Evolutionary conservation across 805 yeast species (phyloP), one percentile per base, ranked within the genome.

Genomic region (Wickerhamomyces ciferrii): DNA sequence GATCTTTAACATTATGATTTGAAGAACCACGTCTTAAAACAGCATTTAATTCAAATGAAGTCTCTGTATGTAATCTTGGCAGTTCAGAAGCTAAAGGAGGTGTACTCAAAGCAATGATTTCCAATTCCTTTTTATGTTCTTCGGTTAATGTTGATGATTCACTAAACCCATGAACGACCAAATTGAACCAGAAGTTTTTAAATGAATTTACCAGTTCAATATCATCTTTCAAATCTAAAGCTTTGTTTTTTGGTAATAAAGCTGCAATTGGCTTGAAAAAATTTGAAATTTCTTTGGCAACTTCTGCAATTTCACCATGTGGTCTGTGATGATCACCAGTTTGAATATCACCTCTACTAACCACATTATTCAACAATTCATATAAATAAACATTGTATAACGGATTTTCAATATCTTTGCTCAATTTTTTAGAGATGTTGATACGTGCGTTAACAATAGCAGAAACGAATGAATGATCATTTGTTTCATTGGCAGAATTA

Each of bases 181-280:
- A 72, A 59, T 92, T 94, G 63, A 88, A 89, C 99, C 99, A 94
- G 39, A 89, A 81, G 63, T 94, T 86, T 59, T 95, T 77, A 70
- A 92, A 88, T 48, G 83, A 69, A 41, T 76, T 73, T 42, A 80
- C 68, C 2, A 68, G 69, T 36, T 78, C 77, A 51, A 83, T 79
- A 9, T 61, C 55, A 17, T 67, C 66, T n/a, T 63, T 66, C 15
- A 60, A 43, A 13, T 58, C 62, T 20, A 70, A 56, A 0, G 85
- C 80, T 5, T 60, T 53, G 25, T 74, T 72, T 34, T 70, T 67
- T 4, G 97, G 96, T 46, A 91, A 67, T 36, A 91, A 65, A 21
- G 71, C 72, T 0, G 97, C 94, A 49, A 92, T 71, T 0, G 97
- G 96, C 36, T 71, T 75, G 46, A 94, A 70, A 51, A 78, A 77